phyloP scores from a whole-genome alignment of 768 basidiomycete genomes.

The Lentinula sp. region DNA sequence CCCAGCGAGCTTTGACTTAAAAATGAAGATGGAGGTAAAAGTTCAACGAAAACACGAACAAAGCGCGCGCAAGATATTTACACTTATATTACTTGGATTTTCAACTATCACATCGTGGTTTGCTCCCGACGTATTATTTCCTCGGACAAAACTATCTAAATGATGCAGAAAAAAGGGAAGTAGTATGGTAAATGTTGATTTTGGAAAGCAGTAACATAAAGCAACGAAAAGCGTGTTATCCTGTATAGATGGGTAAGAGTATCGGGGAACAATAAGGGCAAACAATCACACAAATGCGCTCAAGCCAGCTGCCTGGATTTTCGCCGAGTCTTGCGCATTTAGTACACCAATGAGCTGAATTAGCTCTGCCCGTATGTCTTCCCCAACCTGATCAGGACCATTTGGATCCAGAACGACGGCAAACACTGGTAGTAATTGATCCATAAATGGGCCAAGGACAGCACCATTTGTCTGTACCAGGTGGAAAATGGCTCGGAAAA shows the following conservation, averaged over 20 bases:
- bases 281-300: slow-evolving; percentile 43
- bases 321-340: slow-evolving; percentile 68
- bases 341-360: slow-evolving; percentile 68
- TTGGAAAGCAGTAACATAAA: background rate
- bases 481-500: slow-evolving; percentile 85
- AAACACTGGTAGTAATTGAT: slow-evolving; percentile 75
- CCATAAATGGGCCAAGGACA: slow-evolving; percentile 67
- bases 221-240: background rate
- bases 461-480: slow-evolving; percentile 76
- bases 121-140: background rate
- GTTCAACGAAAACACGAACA: background rate
- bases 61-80: too few species aligned
- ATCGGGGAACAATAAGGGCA: slow-evolving; percentile 9
- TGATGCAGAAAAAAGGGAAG: background rate
- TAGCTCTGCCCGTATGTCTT: slow-evolving; percentile 72
- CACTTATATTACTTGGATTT: too few species aligned
- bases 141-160: background rate
- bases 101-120: slow-evolving; percentile 9
- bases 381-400: slow-evolving; percentile 68
- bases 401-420: slow-evolving; percentile 76
- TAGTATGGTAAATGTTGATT: background rate
- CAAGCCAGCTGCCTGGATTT: slow-evolving; percentile 78
- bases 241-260: slow-evolving; percentile 1
- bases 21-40: background rate
- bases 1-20: slow-evolving; percentile 45